A percentile compares a stretch with the other conserved stretches of the same genome.
Conservation (phyloP, 1,139 yeast species). For the Candida gigantensis region DNA sequence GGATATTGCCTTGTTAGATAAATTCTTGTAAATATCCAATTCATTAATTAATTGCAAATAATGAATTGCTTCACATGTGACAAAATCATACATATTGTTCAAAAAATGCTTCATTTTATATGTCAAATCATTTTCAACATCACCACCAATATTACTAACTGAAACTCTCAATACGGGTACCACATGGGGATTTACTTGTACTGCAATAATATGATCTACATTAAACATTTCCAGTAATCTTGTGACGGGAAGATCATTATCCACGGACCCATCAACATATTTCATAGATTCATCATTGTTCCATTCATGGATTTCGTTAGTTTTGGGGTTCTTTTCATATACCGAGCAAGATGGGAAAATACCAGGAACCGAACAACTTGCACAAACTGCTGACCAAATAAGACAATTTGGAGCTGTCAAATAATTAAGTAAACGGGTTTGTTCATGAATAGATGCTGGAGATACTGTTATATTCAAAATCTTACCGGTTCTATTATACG, state of each 20-base stretch:
- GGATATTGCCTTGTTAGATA: conserved; percentile 71
- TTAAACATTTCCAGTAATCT: conserved; percentile 93
- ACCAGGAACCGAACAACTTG: conserved; percentile 93
- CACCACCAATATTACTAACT: conserved; percentile 70
- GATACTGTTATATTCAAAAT: conserved; percentile 57
- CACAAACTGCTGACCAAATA: conserved; percentile 89
- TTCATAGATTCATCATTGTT: conserved; percentile 73
- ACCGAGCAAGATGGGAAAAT: conserved; percentile 85
- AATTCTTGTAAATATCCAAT: conserved; percentile 71
- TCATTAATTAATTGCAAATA: conserved; percentile 71
- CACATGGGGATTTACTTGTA: conserved; percentile 96
- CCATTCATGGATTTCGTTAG: conserved; percentile 77
- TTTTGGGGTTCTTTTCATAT: conserved; percentile 75
- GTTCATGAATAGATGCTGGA: conserved; percentile 67
- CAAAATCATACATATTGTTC: conserved; percentile 58
- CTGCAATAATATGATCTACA: conserved; percentile 94
- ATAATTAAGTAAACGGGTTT: conserved; percentile 46
- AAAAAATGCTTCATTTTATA: conserved; percentile 56
- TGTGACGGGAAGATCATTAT: conserved; percentile 87
- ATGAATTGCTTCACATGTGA: conserved; percentile 75
- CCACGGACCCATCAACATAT: conserved; percentile 95
- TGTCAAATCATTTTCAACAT: conserved; percentile 59
- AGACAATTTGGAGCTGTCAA: conserved; percentile 52
- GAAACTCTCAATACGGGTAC: conserved; percentile 79
- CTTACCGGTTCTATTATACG: conserved; percentile 59